Conservation (phyloP, 371 early-diverging fungal species). For the Rhizomucor pusillus region DNA sequence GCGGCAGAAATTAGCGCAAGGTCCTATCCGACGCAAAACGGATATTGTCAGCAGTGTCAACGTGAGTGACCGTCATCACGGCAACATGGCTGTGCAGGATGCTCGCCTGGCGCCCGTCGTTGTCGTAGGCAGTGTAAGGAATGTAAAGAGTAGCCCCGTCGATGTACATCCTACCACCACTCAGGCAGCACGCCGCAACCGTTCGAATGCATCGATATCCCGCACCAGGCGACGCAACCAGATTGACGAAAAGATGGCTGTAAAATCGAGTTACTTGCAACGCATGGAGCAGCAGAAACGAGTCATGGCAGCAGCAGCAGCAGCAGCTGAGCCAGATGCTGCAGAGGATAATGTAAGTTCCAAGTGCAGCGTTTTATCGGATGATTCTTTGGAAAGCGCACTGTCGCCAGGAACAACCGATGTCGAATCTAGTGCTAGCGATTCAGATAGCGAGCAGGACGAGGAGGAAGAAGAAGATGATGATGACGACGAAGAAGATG, state of each 20-base stretch:
- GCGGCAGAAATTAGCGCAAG: slow-evolving; percentile 31
- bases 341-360: not conserved
- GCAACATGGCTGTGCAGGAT: slow-evolving; percentile 30
- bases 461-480: slow-evolving; percentile 15
- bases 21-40: slow-evolving; percentile 34
- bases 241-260: slow-evolving; percentile 11
- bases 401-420: slow-evolving; percentile 42
- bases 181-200: not conserved
- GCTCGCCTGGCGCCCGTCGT: slow-evolving; percentile 23
- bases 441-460: slow-evolving; percentile 4
- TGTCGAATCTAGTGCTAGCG: slow-evolving; percentile 10
- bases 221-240: slow-evolving; percentile 1
- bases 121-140: slow-evolving; percentile 26
- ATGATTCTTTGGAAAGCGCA: slow-evolving; percentile 37
- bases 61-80: slow-evolving; percentile 21
- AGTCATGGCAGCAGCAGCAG: slow-evolving; percentile 3
- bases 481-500: slow-evolving; percentile 16
- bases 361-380: slow-evolving; percentile 20
- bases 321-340: not conserved
- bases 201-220: slow-evolving; percentile 8
- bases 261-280: slow-evolving; percentile 22
- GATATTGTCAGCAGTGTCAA: slow-evolving; percentile 26
- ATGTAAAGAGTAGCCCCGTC: not conserved
- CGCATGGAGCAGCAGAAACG: slow-evolving; percentile 25
- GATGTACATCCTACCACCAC: not conserved